Conservation (phyloP, 2,329 filamentous ascomycete species). For the Fusarium setosum region DNA sequence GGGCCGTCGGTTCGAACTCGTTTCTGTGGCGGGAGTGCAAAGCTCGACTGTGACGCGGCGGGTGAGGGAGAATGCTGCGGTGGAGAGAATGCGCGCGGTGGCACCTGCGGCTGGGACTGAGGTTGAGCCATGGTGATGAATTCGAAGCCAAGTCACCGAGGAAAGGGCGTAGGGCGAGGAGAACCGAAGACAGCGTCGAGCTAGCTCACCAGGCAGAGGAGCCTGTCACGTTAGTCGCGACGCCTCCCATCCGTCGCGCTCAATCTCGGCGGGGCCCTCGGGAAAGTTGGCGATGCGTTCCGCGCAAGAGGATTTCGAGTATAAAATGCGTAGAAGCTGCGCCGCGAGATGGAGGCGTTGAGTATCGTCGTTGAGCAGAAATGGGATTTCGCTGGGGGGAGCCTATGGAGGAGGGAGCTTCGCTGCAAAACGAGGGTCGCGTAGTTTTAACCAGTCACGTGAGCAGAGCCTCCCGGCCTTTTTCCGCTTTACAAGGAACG, state of each 20-base stretch:
- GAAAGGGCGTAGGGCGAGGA: slow-evolving; percentile 13
- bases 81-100: slow-evolving; percentile 70
- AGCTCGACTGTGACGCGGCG: slow-evolving; percentile 64
- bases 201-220: slow-evolving; percentile 59
- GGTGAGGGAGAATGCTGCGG: slow-evolving; percentile 72
- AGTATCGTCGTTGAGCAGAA: slow-evolving; percentile 39
- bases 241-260: slow-evolving; percentile 60
- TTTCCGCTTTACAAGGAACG: slow-evolving; percentile 38
- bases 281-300: slow-evolving; percentile 16
- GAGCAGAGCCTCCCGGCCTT: slow-evolving; percentile 44
- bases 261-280: slow-evolving; percentile 31
- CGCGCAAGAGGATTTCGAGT: slow-evolving; percentile 6
- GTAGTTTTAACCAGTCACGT: slow-evolving; percentile 60
- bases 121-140: slow-evolving; percentile 66
- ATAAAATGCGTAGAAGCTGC: slow-evolving; percentile 16
- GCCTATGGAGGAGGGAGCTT: slow-evolving; percentile 47
- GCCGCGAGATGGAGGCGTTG: slow-evolving; percentile 38
- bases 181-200: slow-evolving; percentile 28
- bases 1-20: slow-evolving; percentile 70
- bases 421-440: slow-evolving; percentile 45
- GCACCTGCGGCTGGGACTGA: slow-evolving; percentile 57
- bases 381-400: slow-evolving; percentile 39
- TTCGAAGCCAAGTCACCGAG: slow-evolving; percentile 10
- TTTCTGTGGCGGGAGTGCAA: slow-evolving; percentile 75
- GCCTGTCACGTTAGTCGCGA: slow-evolving; percentile 60